Evolutionary conservation across 2,329 filamentous ascomycete species (phyloP).

Genomic region (Phialocephala sp.): DNA sequence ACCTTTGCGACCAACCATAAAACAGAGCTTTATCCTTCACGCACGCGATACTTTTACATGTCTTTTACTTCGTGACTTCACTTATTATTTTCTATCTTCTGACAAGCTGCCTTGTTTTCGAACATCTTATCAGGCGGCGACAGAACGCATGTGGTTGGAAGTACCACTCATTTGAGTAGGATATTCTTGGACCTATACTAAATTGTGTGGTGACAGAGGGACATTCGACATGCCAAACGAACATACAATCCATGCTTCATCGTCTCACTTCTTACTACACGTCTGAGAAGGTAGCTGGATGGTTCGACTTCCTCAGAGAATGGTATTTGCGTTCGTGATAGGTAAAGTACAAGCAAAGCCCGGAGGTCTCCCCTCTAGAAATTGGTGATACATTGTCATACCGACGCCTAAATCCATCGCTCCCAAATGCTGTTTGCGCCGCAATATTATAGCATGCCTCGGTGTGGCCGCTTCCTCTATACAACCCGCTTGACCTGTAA

Average conservation of each 20-base stretch:
- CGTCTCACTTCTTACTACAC: neutral
- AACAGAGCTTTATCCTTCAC: neutral
- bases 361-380: neutral
- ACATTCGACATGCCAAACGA: too few species aligned
- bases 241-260: neutral
- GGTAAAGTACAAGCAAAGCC: constrained; percentile 25
- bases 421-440: constrained; percentile 35
- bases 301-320: neutral
- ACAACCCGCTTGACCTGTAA: constrained; percentile 67
- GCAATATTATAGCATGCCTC: constrained; percentile 28
- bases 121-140: too few species aligned
- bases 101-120: too few species aligned
- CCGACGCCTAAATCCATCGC: constrained; percentile 18
- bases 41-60: too few species aligned
- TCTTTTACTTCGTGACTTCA: too few species aligned
- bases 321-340: constrained; percentile 3
- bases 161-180: too few species aligned
- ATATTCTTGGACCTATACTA: too few species aligned
- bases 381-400: constrained; percentile 28
- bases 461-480: constrained; percentile 44
- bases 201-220: too few species aligned
- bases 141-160: too few species aligned
- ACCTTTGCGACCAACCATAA: neutral
- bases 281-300: neutral
- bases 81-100: too few species aligned